Evolutionary conservation across 305 asterid species (phyloP).

Genomic region (Rubia peregrina): DNA sequence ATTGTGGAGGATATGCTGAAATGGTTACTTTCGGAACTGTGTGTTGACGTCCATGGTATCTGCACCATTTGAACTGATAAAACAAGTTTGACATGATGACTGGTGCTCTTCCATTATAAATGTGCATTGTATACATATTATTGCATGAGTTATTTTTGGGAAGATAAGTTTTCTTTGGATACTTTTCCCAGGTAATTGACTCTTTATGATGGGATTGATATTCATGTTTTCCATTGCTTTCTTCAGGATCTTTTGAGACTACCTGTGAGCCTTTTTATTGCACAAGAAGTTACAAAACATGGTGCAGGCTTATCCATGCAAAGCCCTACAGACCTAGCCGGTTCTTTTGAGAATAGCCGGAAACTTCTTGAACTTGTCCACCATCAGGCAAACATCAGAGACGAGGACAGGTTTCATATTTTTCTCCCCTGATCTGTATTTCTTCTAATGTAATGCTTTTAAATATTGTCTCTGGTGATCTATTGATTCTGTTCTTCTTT

Average conservation of each 20-base stretch:
- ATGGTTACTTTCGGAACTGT: not conserved
- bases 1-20: not conserved
- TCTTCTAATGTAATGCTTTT: not conserved
- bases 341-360: conserved; percentile 45
- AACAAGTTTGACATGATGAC: not conserved
- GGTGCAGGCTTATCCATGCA: conserved; percentile 29
- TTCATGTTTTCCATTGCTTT: conserved; percentile 4
- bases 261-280: conserved; percentile 61
- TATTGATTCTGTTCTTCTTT: conserved; percentile 11
- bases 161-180: not conserved
- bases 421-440: conserved; percentile 7
- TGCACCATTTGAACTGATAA: not conserved
- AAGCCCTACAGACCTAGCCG: conserved; percentile 28
- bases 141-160: not conserved
- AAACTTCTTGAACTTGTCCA: conserved; percentile 38
- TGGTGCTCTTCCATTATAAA: too few species aligned
- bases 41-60: not conserved
- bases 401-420: conserved; percentile 42
- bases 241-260: conserved; percentile 71
- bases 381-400: conserved; percentile 38
- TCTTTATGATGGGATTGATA: not conserved
- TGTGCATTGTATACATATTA: not conserved
- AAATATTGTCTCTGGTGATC: conserved; percentile 5
- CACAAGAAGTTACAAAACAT: conserved; percentile 44
- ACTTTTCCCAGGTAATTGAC: not conserved